Conservation (phyloP, 1,284 basidiomycete species). For the Rhodotorula mucilaginosa region DNA sequence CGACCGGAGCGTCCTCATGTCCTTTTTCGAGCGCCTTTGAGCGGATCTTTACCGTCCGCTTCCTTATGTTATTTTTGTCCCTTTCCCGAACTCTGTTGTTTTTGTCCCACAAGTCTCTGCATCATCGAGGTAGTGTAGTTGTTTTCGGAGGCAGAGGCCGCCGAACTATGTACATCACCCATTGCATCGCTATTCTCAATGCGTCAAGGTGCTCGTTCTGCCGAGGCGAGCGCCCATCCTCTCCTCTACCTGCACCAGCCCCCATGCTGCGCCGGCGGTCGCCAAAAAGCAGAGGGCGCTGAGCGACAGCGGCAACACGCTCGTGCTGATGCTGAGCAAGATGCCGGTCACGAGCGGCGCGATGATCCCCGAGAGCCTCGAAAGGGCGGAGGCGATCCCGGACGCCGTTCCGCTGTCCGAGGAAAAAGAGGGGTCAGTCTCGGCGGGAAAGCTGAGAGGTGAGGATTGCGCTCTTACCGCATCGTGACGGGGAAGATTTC, state of each 20-base stretch:
- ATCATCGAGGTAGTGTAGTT: no score
- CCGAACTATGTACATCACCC: no score
- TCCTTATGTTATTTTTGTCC: no score
- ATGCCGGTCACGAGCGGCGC: constrained; percentile 80
- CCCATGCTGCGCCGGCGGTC: constrained; percentile 54
- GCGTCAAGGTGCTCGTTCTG: no score
- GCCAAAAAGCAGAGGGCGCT: constrained; percentile 68
- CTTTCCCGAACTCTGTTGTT: no score
- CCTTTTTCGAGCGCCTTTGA: constrained; percentile 11
- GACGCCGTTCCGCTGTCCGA: constrained; percentile 82
- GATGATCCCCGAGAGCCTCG: constrained; percentile 86
- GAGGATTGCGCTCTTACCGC: no score
- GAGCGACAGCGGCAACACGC: constrained; percentile 73
- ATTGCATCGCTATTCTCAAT: no score
- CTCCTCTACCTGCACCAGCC: constrained; percentile 47
- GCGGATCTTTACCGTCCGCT: no score
- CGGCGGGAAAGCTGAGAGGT: background rate
- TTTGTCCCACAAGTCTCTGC: no score
- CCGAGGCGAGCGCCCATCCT: background rate
- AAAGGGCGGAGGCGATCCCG: constrained; percentile 84
- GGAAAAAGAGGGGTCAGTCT: background rate
- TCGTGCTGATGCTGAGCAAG: constrained; percentile 62
- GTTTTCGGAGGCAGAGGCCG: no score
- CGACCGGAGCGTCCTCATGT: constrained; percentile 20
- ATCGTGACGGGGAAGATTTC: constrained; percentile 29